A percentile compares a stretch with the other conserved stretches of the same genome.
phyloP scores from a whole-genome alignment of 2,329 filamentous ascomycete genomes.

The Fusarium tricinctum region DNA sequence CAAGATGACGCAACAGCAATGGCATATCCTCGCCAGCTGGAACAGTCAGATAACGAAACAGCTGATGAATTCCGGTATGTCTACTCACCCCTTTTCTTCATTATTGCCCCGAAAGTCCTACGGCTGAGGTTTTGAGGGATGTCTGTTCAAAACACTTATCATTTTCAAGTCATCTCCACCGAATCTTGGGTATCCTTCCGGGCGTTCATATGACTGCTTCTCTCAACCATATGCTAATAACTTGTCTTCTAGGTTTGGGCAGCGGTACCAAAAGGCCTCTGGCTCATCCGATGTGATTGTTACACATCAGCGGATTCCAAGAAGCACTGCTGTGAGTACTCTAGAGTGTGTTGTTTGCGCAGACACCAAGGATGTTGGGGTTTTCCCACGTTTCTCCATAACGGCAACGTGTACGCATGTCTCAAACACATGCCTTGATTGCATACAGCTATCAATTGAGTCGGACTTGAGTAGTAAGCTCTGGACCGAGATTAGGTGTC shows the following conservation, averaged over 20 bases:
- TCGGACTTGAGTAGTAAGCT: constrained; percentile 53
- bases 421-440: constrained; percentile 54
- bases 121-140: constrained; percentile 5
- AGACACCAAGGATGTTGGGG: constrained; percentile 48
- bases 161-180: too few species aligned
- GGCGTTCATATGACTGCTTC: not conserved
- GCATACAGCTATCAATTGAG: constrained; percentile 54
- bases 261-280: constrained; percentile 52
- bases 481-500: constrained; percentile 65
- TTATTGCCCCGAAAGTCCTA: constrained; percentile 16
- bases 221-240: constrained; percentile 24
- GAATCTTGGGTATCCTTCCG: not conserved
- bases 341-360: constrained; percentile 57
- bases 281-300: constrained; percentile 50
- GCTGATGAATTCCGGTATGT: constrained; percentile 54
- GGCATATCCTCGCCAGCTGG: constrained; percentile 50
- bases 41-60: constrained; percentile 43
- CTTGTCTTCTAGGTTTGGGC: constrained; percentile 49
- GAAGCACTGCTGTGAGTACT: constrained; percentile 41
- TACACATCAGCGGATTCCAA: constrained; percentile 50
- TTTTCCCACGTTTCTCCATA: constrained; percentile 54
- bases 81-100: not conserved
- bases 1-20: constrained; percentile 52
- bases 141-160: not conserved
- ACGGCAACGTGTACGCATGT: constrained; percentile 54